phyloP scores from a whole-genome alignment of 305 asterid genomes.

The Nicotiana rustica region DNA sequence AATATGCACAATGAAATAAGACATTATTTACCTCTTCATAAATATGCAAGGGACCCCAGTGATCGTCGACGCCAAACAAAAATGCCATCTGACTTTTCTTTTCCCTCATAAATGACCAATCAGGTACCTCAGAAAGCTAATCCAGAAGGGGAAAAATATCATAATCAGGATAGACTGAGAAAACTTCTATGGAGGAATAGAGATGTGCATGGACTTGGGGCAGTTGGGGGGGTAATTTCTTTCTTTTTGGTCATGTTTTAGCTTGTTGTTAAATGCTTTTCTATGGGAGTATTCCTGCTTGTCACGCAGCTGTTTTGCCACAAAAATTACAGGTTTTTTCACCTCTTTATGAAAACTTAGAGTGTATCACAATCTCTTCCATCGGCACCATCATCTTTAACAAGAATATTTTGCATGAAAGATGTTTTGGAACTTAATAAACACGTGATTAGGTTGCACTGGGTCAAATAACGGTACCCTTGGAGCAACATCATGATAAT shows the following conservation, averaged over 20 bases:
- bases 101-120: slow-evolving; percentile 70
- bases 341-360: neutral
- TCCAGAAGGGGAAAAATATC: neutral
- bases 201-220: neutral
- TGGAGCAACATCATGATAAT: slow-evolving; percentile 5
- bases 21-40: slow-evolving; percentile 72
- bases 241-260: neutral
- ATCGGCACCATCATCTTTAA: slow-evolving; percentile 22
- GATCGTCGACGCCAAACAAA: slow-evolving; percentile 84
- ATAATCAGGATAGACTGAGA: slow-evolving; percentile 31
- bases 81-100: slow-evolving; percentile 68
- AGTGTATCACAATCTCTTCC: neutral
- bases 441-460: neutral
- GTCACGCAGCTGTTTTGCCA: neutral
- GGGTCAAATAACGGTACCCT: neutral
- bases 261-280: slow-evolving; percentile 10
- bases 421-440: neutral
- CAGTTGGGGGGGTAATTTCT: neutral
- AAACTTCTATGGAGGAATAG: neutral
- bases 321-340: neutral
- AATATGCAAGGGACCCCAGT: slow-evolving; percentile 91
- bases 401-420: slow-evolving; percentile 30
- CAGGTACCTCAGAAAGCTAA: slow-evolving; percentile 75
- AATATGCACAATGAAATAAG: slow-evolving; percentile 5
- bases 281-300: neutral